Base-by-base conservation (phyloP, 1,139 yeast species). In the Zygoascus meyerae region DNA sequence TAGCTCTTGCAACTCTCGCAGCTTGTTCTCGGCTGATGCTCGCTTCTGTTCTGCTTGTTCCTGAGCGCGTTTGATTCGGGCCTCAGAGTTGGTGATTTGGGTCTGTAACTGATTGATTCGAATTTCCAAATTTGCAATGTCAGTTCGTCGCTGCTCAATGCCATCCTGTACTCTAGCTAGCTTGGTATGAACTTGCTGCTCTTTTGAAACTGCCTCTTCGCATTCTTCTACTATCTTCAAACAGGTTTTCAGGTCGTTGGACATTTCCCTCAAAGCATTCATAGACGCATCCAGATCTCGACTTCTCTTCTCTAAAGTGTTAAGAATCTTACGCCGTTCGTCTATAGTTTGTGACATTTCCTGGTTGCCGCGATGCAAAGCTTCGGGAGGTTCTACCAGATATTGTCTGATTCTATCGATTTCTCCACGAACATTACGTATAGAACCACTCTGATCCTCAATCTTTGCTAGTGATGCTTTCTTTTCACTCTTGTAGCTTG, bases 401-500 rank as follows among this genome's bases (percentile, higher is more conserved):
- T 82, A 83, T 30, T 76, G 75, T 50, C 77, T 73, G 44, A 86
- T 67, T 50, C 75, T 75, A 46, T 80, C 87, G 38, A 78, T 67
- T 49, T 80, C 83, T 47, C 77, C 76, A 47, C 74, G 77, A 2
- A 78, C 66, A 52, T 81, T 87, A 33, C 75, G 67, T 11, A 81
- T 70, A 40, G 78, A 57, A 42, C 74, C 75, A 48, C 73, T 74
- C 44, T 73, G 73, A 55, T 79, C 82, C 52, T 80, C 81, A 2
- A 78, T 61, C 51, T 78, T 75, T 42, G 75, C 74, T 29, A 82
- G 73, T 46, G 85, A 63, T 34, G 76, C 66, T 15, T 71, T 68
- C 58, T 86, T 86, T 49, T 81, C 82, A 21, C 72, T 68, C 61
- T 80, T 83, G 63, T 86, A 85, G 43, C 73, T 75, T 29, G 75